These are phyloP conservation scores for Aegilops tauschii DNA, from an alignment of 176 grass and related monocot species.

Conservation along the genomic window DNA sequence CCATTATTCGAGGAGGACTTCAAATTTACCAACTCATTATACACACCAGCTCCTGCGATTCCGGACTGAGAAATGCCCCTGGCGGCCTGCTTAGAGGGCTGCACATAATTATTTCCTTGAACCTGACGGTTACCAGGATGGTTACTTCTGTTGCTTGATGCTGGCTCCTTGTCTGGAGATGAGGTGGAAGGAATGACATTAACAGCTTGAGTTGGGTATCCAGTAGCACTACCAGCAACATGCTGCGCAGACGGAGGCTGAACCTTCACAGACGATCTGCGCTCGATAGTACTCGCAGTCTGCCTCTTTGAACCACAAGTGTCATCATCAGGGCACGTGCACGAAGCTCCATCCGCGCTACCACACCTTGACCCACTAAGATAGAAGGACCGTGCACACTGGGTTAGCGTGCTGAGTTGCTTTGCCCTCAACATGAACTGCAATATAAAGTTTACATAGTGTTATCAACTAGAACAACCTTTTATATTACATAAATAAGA, in stretches of 20 bases:
- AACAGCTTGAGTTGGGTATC: constrained; percentile 20
- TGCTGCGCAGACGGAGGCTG: constrained; percentile 33
- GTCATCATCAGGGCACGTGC: constrained; percentile 81
- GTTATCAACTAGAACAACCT: constrained; percentile 13
- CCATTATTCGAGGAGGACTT: constrained; percentile 42
- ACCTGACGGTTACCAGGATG: constrained; percentile 15
- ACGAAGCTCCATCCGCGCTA: constrained; percentile 71
- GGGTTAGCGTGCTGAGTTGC: constrained; percentile 77
- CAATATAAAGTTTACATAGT: constrained; percentile 21
- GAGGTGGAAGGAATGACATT: constrained; percentile 41
- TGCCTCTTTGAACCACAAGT: constrained; percentile 61
- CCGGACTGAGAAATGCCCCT: constrained; percentile 41
- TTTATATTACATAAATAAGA: not conserved
- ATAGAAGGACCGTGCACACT: constrained; percentile 91
- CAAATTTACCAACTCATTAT: constrained; percentile 51
- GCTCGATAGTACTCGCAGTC: constrained; percentile 11
- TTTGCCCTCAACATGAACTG: constrained; percentile 98
- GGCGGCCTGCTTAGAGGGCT: constrained; percentile 47
- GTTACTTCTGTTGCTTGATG: constrained; percentile 32
- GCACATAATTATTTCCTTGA: constrained; percentile 33
- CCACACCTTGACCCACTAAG: constrained; percentile 75
- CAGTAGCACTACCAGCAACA: constrained; percentile 34
- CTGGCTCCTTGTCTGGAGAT: constrained; percentile 36
- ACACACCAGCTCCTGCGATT: constrained; percentile 50
- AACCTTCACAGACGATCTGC: constrained; percentile 42